Percentiles rank a stretch among this genome's conserved stretches.
These are phyloP conservation scores for Coemansia nantahalensis DNA, from an alignment of 192 early-diverging fungal genomes.

Conservation along the genomic window DNA sequence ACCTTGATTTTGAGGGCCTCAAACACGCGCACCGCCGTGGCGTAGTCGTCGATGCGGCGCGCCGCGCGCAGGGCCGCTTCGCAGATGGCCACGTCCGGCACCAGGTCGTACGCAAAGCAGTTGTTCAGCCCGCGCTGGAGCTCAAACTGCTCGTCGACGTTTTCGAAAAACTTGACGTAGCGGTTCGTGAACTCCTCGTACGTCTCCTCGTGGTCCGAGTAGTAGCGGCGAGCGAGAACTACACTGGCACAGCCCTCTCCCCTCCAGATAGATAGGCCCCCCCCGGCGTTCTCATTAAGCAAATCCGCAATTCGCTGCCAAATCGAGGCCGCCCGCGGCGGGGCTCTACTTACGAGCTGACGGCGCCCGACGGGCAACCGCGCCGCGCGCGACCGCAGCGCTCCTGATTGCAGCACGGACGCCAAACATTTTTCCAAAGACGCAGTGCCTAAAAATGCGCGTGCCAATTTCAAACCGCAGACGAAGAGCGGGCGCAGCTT, in stretches of 20 bases:
- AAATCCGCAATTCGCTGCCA: no score
- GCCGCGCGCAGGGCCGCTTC: constrained; percentile 87
- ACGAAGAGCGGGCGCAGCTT: no score
- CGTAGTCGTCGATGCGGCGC: constrained; percentile 90
- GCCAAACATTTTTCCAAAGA: constrained; percentile 53
- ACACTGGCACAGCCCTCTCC: constrained; percentile 8
- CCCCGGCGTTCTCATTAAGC: no score
- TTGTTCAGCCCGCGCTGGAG: constrained; percentile 97
- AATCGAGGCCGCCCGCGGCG: no score
- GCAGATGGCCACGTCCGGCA: constrained; percentile 85
- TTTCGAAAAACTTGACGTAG: constrained; percentile 80
- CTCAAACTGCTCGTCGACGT: constrained; percentile 93
- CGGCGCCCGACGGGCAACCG: constrained; percentile 12
- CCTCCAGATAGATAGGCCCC: no score
- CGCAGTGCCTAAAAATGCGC: no score
- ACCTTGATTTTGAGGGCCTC: constrained; percentile 93
- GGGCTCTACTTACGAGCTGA: constrained; percentile 47
- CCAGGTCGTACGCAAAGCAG: constrained; percentile 94
- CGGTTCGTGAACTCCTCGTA: constrained; percentile 78
- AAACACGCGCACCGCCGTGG: constrained; percentile 90
- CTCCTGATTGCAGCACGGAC: constrained; percentile 40
- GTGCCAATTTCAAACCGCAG: no score
- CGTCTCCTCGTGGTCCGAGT: constrained; percentile 71
- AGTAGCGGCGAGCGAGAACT: constrained; percentile 58
- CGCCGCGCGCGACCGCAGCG: constrained; percentile 33